Conservation (phyloP, 2,329 filamentous ascomycete species). For the Coniochaeta ligniaria region DNA sequence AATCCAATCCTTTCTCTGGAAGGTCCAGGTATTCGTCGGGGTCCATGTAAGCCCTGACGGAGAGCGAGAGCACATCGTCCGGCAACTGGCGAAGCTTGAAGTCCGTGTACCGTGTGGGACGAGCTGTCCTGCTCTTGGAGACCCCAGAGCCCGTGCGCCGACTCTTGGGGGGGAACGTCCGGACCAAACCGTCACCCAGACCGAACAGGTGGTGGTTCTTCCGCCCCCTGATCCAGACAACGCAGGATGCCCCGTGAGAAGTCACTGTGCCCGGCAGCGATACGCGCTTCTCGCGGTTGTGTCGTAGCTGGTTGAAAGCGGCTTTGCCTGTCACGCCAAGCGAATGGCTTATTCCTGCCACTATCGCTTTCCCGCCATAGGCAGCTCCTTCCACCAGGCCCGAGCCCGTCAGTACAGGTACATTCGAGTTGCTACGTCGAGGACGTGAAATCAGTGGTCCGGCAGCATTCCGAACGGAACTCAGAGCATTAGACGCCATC, state of each 20-base stretch:
- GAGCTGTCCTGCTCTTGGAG: constrained; percentile 43
- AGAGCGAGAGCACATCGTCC: constrained; percentile 49
- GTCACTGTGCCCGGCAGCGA: constrained; percentile 53
- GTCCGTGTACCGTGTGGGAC: constrained; percentile 55
- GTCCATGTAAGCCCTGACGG: constrained; percentile 48
- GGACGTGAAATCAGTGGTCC: constrained; percentile 51
- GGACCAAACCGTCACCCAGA: constrained; percentile 57
- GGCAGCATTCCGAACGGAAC: constrained; percentile 62
- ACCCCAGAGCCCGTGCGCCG: constrained; percentile 47
- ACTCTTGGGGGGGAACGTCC: constrained; percentile 55
- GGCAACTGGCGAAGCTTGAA: constrained; percentile 58
- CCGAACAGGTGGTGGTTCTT: constrained; percentile 57
- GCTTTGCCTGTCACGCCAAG: constrained; percentile 62
- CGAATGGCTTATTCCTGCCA: constrained; percentile 66
- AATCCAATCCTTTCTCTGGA: constrained; percentile 44
- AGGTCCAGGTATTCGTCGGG: constrained; percentile 50
- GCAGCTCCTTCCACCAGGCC: constrained; percentile 54
- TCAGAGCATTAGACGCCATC: constrained; percentile 63
- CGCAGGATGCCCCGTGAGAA: constrained; percentile 50
- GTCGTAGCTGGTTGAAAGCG: constrained; percentile 62
- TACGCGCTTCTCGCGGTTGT: constrained; percentile 69
- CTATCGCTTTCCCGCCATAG: constrained; percentile 65
- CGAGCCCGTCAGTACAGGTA: constrained; percentile 29
- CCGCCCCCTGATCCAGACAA: constrained; percentile 58
- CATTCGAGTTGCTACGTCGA: constrained; percentile 41